These are phyloP conservation scores for Asterophora lycoperdoides DNA, from an alignment of 768 basidiomycete genomes.

Conservation along the genomic window DNA sequence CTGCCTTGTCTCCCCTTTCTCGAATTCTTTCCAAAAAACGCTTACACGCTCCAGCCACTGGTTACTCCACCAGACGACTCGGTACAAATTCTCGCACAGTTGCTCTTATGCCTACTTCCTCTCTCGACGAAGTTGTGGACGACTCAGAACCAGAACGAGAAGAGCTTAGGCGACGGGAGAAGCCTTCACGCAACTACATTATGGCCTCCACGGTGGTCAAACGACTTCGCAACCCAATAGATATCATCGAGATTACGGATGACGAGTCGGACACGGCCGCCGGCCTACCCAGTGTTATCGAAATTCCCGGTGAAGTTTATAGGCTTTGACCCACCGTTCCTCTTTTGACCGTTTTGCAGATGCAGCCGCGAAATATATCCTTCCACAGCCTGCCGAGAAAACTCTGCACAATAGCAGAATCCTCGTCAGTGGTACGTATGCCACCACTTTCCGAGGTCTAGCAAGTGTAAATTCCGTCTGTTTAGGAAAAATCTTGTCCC, in stretches of 20 bases:
- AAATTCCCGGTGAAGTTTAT: slow-evolving; percentile 4
- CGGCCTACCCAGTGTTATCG: not conserved
- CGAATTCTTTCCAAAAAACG: not conserved
- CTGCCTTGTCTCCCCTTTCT: slow-evolving; percentile 5
- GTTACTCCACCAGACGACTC: not conserved
- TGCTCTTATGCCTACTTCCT: not conserved
- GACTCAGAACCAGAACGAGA: slow-evolving; percentile 74
- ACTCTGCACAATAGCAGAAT: not conserved
- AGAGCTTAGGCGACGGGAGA: slow-evolving; percentile 25
- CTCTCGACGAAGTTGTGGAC: slow-evolving; percentile 42
- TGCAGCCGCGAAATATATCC: not conserved
- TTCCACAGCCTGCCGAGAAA: not conserved
- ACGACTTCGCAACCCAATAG: not conserved
- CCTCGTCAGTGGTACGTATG: not conserved
- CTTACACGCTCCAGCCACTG: not conserved
- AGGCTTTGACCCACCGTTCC: not conserved
- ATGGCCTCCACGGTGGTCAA: not conserved
- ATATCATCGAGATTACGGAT: slow-evolving; percentile 22
- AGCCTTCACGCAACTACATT: slow-evolving; percentile 5
- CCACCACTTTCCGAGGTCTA: not conserved
- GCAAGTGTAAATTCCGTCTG: not conserved
- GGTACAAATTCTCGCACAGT: not conserved
- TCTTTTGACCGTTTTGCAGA: not conserved
- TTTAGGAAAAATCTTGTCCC: not conserved
- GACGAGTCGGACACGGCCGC: slow-evolving; percentile 10